Conservation (phyloP, 805 yeast species). For the Hanseniaspora valbyensis region DNA sequence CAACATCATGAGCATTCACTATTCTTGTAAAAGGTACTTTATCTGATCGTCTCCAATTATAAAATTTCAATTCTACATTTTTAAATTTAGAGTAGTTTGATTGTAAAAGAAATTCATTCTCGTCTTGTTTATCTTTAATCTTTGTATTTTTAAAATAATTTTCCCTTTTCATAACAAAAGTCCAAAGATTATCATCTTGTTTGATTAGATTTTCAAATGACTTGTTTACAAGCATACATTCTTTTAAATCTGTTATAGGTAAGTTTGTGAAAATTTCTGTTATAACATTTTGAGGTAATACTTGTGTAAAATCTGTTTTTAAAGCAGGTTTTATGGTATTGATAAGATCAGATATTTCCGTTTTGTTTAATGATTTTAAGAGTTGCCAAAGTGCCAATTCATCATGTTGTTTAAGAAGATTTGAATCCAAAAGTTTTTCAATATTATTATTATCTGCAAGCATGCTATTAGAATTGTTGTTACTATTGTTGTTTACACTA, state of each 20-base stretch:
- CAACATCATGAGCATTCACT: slow-evolving; percentile 57
- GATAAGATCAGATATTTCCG: slow-evolving; percentile 50
- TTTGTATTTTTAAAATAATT: slow-evolving; percentile 29
- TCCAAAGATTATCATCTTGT: slow-evolving; percentile 59
- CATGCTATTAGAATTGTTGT: slow-evolving; percentile 27
- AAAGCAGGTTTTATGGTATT: slow-evolving; percentile 43
- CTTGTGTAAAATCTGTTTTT: slow-evolving; percentile 58
- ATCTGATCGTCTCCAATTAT: slow-evolving; percentile 71
- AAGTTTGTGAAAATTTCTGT: slow-evolving; percentile 52
- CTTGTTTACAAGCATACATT: slow-evolving; percentile 52
- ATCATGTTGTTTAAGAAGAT: not conserved
- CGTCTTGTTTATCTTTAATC: slow-evolving; percentile 18
- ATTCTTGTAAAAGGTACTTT: slow-evolving; percentile 59
- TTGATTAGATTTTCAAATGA: slow-evolving; percentile 60
- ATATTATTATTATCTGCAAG: too few relatives aligned
- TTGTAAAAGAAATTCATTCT: too few relatives aligned
- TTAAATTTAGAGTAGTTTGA: slow-evolving; percentile 37
- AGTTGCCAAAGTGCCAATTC: slow-evolving; percentile 32
- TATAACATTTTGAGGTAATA: slow-evolving; percentile 66
- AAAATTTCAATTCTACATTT: slow-evolving; percentile 35
- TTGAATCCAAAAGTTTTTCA: slow-evolving; percentile 11
- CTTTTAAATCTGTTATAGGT: slow-evolving; percentile 51
- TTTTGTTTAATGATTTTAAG: slow-evolving; percentile 47
- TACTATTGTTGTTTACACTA: slow-evolving; percentile 19
- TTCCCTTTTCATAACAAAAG: slow-evolving; percentile 49